Base-by-base conservation (phyloP, 352 stramenopile species). In the Globisporangium nodosum region DNA sequence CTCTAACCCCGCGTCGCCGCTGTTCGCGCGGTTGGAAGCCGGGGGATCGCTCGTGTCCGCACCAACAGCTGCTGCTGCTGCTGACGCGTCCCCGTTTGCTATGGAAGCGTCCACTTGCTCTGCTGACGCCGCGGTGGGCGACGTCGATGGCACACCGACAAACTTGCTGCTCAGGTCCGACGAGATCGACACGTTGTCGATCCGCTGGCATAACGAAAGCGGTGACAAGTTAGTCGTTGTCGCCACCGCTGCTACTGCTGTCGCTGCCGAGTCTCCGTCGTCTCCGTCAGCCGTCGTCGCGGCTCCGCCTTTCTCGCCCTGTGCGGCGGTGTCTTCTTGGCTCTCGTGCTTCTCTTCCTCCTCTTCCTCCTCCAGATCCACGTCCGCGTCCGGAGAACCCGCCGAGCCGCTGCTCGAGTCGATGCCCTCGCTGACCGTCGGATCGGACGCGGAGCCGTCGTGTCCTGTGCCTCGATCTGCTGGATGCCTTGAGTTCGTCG, bases 121-220 rank as follows among this genome's bases (percentile, higher is more conserved):
- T n/a, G 46, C 8, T 33, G 21, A 13, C 20, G n/a, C 46, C 24
- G 37, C 27, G 21, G 37, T 9, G 7, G 37, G 31, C 27, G 51
- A 49, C 27, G 40, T 16, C 13, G 40, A 43, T 15, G 43, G 16
- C 3, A 31, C 46, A 7, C 5, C 52, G 30, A 16, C 56, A 49
- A 47, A 39, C 31, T 60, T 57, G 39, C 59, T 42, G 30, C 27
- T 39, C 16, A 47, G 24, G 2, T 60, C 57, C 1, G 78, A 71
- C 4, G 84, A 94, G 35, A 94, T 94, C 5, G 79, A 82, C 11
- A 91, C 81, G 35, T 92, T 81, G 46, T 74, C 79, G 37, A 94
- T 94, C 1, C 78, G 76, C 56, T 94, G 74, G 59, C 74, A 86
- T 39, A 93, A 61, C 40, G 84, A 88, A 37, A 90, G 55, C 5